These are phyloP conservation scores for Neonectria neomacrospora DNA, from an alignment of 2,329 filamentous ascomycete species.

Conservation along the genomic window DNA sequence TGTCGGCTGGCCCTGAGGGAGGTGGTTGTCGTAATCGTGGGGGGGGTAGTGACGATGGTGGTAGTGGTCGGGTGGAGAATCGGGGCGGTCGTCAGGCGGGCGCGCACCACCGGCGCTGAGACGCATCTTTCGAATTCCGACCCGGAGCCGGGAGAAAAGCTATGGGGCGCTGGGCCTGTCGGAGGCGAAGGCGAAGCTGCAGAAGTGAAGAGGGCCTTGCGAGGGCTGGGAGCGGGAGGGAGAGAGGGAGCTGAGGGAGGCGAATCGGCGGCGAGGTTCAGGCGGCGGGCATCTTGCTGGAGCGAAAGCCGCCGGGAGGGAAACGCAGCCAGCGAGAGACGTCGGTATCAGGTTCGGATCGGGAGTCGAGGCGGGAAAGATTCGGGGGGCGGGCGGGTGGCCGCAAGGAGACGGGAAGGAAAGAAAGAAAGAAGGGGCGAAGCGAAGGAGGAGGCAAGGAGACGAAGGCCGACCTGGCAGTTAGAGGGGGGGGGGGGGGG, in stretches of 20 bases:
- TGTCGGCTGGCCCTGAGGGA: slow-evolving; percentile 25
- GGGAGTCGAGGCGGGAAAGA: slow-evolving; percentile 9
- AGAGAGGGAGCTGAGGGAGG: slow-evolving; percentile 10
- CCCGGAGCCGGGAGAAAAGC: slow-evolving; percentile 4
- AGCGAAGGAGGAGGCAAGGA: slow-evolving; percentile 29
- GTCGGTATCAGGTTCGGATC: slow-evolving; percentile 30
- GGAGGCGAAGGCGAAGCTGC: background rate
- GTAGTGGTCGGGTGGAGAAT: slow-evolving; percentile 28
- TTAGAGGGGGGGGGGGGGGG: slow-evolving; percentile 8
- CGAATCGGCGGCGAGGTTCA: slow-evolving; percentile 22
- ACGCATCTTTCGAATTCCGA: slow-evolving; percentile 38
- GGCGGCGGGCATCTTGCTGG: slow-evolving; percentile 30
- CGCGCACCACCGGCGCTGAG: slow-evolving; percentile 38
- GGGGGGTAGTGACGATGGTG: slow-evolving; percentile 25
- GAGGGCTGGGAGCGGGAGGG: slow-evolving; percentile 4
- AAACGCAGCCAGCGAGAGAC: slow-evolving; percentile 33
- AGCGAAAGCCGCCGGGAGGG: slow-evolving; percentile 23
- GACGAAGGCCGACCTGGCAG: slow-evolving; percentile 3
- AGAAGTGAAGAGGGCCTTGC: slow-evolving; percentile 7
- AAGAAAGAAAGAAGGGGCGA: slow-evolving; percentile 28
- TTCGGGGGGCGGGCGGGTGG: slow-evolving; percentile 23
- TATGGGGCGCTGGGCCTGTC: background rate
- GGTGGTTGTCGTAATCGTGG: slow-evolving; percentile 29
- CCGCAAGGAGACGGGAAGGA: slow-evolving; percentile 27
- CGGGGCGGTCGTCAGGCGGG: slow-evolving; percentile 30